These are phyloP conservation scores for Serendipita sp. DNA, from an alignment of 768 basidiomycete genomes.

Conservation along the genomic window DNA sequence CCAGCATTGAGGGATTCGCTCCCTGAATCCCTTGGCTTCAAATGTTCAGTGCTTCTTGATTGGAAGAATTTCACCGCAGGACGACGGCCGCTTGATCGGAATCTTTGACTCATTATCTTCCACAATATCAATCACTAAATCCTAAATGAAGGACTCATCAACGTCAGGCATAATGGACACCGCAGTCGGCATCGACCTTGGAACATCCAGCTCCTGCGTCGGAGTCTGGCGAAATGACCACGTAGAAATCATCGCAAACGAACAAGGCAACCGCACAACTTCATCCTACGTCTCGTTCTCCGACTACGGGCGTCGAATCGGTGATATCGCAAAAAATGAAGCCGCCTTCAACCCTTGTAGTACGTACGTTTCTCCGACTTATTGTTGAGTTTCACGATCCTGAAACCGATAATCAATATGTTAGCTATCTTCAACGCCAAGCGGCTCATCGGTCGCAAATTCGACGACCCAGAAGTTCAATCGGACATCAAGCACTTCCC, in stretches of 20 bases:
- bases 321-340: constrained; percentile 98
- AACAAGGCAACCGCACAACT: constrained; percentile 89
- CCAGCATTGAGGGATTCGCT: too few relatives aligned
- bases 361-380: constrained; percentile 37
- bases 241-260: constrained; percentile 95
- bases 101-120: neutral
- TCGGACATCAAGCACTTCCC: constrained; percentile 29
- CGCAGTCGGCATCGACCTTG: constrained; percentile 82
- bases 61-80: too few relatives aligned
- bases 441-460: constrained; percentile 34
- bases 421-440: constrained; percentile 31
- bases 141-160: neutral
- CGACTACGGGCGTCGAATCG: constrained; percentile 90
- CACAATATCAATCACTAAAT: neutral
- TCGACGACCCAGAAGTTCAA: constrained; percentile 30
- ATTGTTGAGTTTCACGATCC: too few relatives aligned
- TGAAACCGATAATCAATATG: too few relatives aligned
- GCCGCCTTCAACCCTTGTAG: constrained; percentile 97
- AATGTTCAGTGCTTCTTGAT: too few relatives aligned
- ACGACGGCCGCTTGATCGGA: too few relatives aligned
- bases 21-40: too few relatives aligned
- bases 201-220: constrained; percentile 88
- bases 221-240: constrained; percentile 99
- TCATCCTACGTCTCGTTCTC: constrained; percentile 95
- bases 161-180: constrained; percentile 24